A percentile compares a stretch with the other conserved stretches of the same genome.
Evolutionary conservation across 345 rosid genomes (phyloP).

Genomic region (Murraya paniculata): DNA sequence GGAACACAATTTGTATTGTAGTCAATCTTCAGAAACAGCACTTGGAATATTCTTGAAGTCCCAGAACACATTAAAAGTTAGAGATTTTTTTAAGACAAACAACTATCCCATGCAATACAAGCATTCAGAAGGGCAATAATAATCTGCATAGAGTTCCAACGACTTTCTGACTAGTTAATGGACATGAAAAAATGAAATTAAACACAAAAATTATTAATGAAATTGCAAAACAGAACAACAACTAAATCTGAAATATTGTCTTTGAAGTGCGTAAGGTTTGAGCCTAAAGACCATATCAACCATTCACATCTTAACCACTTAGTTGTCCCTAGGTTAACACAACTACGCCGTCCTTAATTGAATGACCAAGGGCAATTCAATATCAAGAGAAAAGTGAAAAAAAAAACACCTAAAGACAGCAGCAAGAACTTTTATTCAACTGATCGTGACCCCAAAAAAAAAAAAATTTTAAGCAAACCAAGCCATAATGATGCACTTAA

Average conservation of each 20-base stretch:
- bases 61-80: neutral
- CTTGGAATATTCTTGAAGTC: neutral
- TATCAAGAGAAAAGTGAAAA: neutral
- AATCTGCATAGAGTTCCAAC: neutral
- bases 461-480: neutral
- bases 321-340: neutral
- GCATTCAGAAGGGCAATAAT: neutral
- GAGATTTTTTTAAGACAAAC: neutral
- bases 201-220: neutral
- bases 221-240: neutral
- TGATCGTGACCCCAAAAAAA: neutral
- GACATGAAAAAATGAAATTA: neutral
- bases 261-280: neutral
- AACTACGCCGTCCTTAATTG: neutral
- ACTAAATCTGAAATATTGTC: neutral
- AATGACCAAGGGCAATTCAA: neutral
- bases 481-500: neutral
- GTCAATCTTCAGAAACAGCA: conserved; percentile 5
- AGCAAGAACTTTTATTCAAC: neutral
- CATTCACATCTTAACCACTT: conserved; percentile 1
- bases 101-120: neutral
- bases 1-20: neutral
- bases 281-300: neutral
- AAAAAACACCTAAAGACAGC: neutral
- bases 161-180: neutral